Conservation (phyloP, 2,329 filamentous ascomycete genomes). For the Verticillium klebahnii region DNA sequence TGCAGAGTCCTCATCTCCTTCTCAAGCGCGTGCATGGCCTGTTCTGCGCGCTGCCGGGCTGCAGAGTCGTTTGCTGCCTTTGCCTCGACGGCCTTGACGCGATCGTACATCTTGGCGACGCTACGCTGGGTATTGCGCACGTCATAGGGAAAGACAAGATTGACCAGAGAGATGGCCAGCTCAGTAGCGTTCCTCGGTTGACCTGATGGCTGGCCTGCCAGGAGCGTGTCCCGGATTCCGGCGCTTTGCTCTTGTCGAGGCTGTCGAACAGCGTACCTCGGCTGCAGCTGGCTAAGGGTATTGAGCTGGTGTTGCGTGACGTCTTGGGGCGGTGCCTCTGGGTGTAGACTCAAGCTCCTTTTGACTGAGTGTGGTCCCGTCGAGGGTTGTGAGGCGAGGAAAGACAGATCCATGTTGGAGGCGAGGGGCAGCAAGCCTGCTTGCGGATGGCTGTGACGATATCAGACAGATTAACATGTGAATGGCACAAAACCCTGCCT, state of each 20-base stretch:
- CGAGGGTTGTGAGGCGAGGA: not conserved
- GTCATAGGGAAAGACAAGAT: conserved; percentile 2
- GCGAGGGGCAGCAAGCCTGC: not conserved
- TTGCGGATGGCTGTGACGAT: no score
- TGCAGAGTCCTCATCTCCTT: not conserved
- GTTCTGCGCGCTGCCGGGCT: not conserved
- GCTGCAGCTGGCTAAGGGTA: not conserved
- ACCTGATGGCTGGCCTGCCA: not conserved
- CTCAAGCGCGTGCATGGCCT: not conserved
- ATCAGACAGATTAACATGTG: no score
- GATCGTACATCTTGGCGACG: not conserved
- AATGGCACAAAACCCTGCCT: no score
- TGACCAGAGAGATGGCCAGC: not conserved
- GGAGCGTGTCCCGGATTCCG: not conserved
- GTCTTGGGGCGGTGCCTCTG: not conserved
- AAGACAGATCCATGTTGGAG: not conserved
- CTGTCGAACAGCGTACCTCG: not conserved
- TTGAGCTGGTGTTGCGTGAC: not conserved
- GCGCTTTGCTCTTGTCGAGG: not conserved
- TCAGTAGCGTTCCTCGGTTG: conserved; percentile 2
- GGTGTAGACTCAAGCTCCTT: not conserved
- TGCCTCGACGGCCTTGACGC: conserved; percentile 1
- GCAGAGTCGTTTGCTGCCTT: not conserved
- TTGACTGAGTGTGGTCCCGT: not conserved
- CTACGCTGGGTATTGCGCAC: not conserved